Conservation (phyloP, 1,139 yeast genomes). For the Yamadazyma dushanensis region DNA sequence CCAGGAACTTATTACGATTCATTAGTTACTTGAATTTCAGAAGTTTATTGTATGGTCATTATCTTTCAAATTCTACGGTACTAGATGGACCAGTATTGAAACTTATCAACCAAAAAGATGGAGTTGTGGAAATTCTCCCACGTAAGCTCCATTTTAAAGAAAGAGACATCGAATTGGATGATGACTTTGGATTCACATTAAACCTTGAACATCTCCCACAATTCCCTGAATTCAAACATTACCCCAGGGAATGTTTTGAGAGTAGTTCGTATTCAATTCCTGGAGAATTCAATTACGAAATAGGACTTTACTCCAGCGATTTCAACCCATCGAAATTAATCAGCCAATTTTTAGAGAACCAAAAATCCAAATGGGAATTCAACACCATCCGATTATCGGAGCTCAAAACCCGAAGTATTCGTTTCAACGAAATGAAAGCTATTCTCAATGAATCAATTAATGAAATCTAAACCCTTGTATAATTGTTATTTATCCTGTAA, state of each 20-base stretch:
- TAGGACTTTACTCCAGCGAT: slow-evolving; percentile 28
- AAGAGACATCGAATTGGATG: slow-evolving; percentile 15
- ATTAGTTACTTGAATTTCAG: slow-evolving; percentile 33
- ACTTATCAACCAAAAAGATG: slow-evolving; percentile 18
- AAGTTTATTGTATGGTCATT: slow-evolving; percentile 26
- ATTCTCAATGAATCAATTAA: slow-evolving; percentile 11
- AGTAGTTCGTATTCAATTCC: slow-evolving; percentile 4
- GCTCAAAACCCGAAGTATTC: slow-evolving; percentile 20
- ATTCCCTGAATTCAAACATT: slow-evolving; percentile 20
- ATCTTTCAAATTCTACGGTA: slow-evolving; percentile 22
- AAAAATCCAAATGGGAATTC: slow-evolving; percentile 19
- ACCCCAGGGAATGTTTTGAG: slow-evolving; percentile 11
- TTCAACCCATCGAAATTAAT: slow-evolving; percentile 27
- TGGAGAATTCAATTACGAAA: slow-evolving; percentile 21
- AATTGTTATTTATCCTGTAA: no score
- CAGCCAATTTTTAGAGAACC: slow-evolving; percentile 16
- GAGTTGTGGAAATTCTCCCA: slow-evolving; percentile 22
- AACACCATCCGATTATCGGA: slow-evolving; percentile 18
- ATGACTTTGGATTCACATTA: slow-evolving; percentile 16
- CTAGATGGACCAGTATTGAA: slow-evolving; percentile 23
- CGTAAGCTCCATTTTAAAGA: slow-evolving; percentile 25
- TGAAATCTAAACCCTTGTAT: neutral
- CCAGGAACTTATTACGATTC: slow-evolving; percentile 24
- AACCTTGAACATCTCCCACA: slow-evolving; percentile 25
- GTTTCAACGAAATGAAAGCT: slow-evolving; percentile 25